Evolutionary conservation across 805 yeast genomes (phyloP), one percentile per base, ranked within the genome.

Genomic region (Nadsonia fulvescens): DNA sequence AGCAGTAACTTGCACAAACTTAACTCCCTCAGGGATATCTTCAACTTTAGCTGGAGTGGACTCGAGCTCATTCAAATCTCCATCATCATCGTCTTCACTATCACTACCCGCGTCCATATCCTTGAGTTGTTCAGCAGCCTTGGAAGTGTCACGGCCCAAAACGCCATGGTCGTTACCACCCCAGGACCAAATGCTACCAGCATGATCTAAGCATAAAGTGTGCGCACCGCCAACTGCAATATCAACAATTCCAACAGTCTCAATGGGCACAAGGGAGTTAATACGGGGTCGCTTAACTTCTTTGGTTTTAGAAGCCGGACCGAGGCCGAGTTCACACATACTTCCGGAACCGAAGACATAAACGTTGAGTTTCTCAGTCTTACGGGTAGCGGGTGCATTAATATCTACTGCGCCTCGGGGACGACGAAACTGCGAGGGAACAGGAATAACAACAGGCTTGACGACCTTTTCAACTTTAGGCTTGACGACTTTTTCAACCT

Each of bases 171-270:
- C 99, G 40, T 89, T 89, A 23, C 78, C 76, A 32, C 99, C 99
- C 99, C 99, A 89, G 3, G 94, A 76, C 94, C 95, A 89, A n/a
- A 89, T 51, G 32, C 65, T 59, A 37, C 81, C 81, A 10, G 67
- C 55, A 20, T 65, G 49, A 44, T 82, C 95, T 27, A 86, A 51
- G 0, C 86, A 95, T 23, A 89, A 46, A 1, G 76, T 67, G 45
- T 89, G 99, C 75, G 89, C 86, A 27, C 98, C 99, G 26, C 99
- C 99, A 14, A 70, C 93, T 1, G 93, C 81, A 42, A 89, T 59
- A 35, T 79, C 86, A 14, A 82, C 89, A 29, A 89, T 68, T 2
- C 75, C 73, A 6, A 61, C 66, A 3, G 64, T 64, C 15, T 73
- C 76, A 12, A 53, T 51, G 2, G 67, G 57, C 34, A 89, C 57